Evolutionary conservation across 331 rosid species (phyloP), one percentile per base, ranked within the genome.

Genomic region (Malus hybrid): DNA sequence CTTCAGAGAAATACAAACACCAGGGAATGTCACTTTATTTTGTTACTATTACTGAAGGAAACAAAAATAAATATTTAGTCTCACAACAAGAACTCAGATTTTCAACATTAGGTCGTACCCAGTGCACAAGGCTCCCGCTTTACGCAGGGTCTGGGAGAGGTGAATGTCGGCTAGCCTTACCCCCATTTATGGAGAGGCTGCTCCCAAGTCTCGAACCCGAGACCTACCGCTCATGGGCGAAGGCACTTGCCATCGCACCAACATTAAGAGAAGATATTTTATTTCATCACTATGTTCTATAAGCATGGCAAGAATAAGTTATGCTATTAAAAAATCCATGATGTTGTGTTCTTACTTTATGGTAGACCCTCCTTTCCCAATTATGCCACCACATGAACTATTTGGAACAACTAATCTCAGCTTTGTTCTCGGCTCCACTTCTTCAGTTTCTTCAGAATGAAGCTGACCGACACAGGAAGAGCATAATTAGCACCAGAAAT

Each of bases 331-430:
- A 67, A 73, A 54, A 77, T 63, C 78, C 66, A 72, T 61, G 79
- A 68, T 46, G 34, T 2, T 31, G 42, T 31, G 76, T 59, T 54
- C 82, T 59, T 90, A 95, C 99, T 96, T 92, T 71, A 95, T 95
- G 66, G 97, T 95, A 76, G 99, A 86, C 34, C 99, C 99, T 79
- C 97, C 98, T 84, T 95, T 95, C 80, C 99, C 99, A 80, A 95
- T 95, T 83, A 95, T 90, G 77, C 98, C 99, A 83, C 99, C 99
- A 79, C 99, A 95, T 69, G 96, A 92, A 81, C 97, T 91, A 76
- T 95, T 90, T 56, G 99, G 99, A 84, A 92, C 99, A 71, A 95
- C 73, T 69, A 95, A 92, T 80, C 91, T 89, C 87, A 90, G 97
- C 90, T 87, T 95, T 56, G 92, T 85, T 80, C 83, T 91, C 16